Percentiles rank a stretch among this genome's conserved stretches.
phyloP scores from a whole-genome alignment of 345 rosid species.

The Excoecaria cochinchinensis region DNA sequence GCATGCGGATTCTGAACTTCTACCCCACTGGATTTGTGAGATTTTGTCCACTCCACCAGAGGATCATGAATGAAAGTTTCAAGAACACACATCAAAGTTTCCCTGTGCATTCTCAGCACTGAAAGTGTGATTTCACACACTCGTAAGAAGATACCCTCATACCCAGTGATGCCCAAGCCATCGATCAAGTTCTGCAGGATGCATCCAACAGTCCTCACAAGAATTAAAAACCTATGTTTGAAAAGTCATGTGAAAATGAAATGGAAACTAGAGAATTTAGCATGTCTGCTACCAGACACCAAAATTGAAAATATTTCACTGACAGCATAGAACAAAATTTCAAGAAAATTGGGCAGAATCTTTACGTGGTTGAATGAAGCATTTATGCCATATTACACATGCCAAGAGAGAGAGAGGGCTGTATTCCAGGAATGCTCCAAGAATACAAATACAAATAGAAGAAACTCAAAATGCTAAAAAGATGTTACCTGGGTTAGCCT shows the following conservation, averaged over 20 bases:
- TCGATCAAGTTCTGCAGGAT: constrained; percentile 86
- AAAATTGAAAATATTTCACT: neutral
- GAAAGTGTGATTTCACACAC: constrained; percentile 89
- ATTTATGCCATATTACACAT: neutral
- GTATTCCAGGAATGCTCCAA: neutral
- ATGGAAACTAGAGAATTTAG: constrained; percentile 1
- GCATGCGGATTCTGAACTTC: constrained; percentile 99
- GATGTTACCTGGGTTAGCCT: constrained; percentile 82
- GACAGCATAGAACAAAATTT: neutral
- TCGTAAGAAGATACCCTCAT: constrained; percentile 81
- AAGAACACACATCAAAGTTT: constrained; percentile 91
- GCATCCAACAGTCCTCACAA: constrained; percentile 15
- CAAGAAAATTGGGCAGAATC: neutral
- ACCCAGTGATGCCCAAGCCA: constrained; percentile 97
- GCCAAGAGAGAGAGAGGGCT: neutral
- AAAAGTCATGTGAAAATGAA: neutral
- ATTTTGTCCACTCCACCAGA: constrained; percentile 96
- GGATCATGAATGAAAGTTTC: constrained; percentile 99
- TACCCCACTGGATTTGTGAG: constrained; percentile 93
- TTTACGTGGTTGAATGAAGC: neutral
- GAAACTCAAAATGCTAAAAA: neutral
- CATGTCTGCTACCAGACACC: neutral
- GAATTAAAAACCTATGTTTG: constrained; percentile 10
- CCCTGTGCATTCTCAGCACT: constrained; percentile 82
- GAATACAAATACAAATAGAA: neutral